Base-by-base conservation (phyloP, 140 eudicot genomes). In the Flaveria floridana region DNA sequence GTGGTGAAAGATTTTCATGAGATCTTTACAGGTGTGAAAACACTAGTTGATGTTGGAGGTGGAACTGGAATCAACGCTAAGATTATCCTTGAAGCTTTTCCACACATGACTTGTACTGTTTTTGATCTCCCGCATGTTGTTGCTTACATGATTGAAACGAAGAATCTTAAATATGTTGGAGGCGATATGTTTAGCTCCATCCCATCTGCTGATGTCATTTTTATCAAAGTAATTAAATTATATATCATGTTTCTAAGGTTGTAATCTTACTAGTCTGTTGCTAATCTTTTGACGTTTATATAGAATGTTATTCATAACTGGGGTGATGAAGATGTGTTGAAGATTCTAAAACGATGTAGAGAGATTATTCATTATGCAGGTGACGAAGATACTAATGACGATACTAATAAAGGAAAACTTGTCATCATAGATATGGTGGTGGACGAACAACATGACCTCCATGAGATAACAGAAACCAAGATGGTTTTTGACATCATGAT, bases 1-100 rank as follows among this genome's bases (percentile, higher is more conserved):
- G 67, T 73, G 15, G 51, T 78, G 0, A 51, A 71, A 39, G 73
- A 79, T 2, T 59, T 71, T 70, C 72, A 30, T 19, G 71, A 76
- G 4, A 39, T 87, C 19, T 87, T 84, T 70, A 81, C 75, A 52
- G 83, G 84, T 30, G 70, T 83, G 66, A 78, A 69, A 12, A 70
- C 93, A 42, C 65, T 87, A 76, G 93, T 87, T 42, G 93, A 87
- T 52, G 89, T 85, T 26, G 93, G 83, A 5, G 93, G 93, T 50
- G 88, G 93, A 25, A 82, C 71, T 2, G 89, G 93, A 5, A 65
- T 76, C 7, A 58, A 72, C 44, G 86, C 86, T 28, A 83, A 78
- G 82, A 79, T 68, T 34, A 74, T 87, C 6, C 65, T 80, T 14
- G 84, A 80, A 70, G 67, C 67, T 7, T 67, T 80, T 48, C 84